Percentiles rank a stretch among this genome's conserved stretches.
These are phyloP conservation scores for Naganishia albida DNA, from an alignment of 1,284 basidiomycete genomes.

Conservation along the genomic window DNA sequence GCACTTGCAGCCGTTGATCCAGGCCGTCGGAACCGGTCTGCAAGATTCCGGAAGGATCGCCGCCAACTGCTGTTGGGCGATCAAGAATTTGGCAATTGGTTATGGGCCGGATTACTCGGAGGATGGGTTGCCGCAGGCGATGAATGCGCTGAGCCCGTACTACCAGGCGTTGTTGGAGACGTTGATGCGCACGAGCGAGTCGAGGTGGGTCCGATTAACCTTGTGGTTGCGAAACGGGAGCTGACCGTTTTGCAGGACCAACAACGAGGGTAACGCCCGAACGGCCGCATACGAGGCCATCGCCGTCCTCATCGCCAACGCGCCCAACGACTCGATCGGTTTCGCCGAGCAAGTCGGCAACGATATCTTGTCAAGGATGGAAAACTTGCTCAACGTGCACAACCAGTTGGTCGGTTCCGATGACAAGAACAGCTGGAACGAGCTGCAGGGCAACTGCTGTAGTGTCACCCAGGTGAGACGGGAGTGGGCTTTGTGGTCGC, in stretches of 20 bases:
- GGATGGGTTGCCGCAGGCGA: conserved; percentile 62
- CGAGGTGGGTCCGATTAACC: conserved; percentile 31
- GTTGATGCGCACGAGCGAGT: conserved; percentile 80
- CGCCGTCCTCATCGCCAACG: conserved; percentile 78
- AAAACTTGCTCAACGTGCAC: conserved; percentile 79
- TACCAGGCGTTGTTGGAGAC: conserved; percentile 84
- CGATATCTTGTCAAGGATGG: conserved; percentile 82
- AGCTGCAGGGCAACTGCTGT: conserved; percentile 94
- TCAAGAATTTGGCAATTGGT: conserved; percentile 81
- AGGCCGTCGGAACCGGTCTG: conserved; percentile 79
- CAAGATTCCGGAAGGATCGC: conserved; percentile 74
- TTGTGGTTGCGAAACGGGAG: neutral
- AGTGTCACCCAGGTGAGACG: conserved; percentile 76
- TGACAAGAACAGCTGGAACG: conserved; percentile 98
- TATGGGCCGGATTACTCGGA: conserved; percentile 69
- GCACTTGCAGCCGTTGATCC: conserved; percentile 80
- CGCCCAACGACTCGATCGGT: conserved; percentile 75
- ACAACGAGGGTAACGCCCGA: conserved; percentile 89
- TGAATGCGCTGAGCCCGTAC: conserved; percentile 76
- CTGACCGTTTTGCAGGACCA: conserved; percentile 58
- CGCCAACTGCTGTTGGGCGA: conserved; percentile 92
- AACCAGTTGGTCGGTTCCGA: conserved; percentile 93
- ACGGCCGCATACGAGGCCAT: conserved; percentile 97
- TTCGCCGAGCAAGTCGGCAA: conserved; percentile 82
- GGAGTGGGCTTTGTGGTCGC: neutral